Conservation (phyloP, 805 yeast species). For the Barnettozyma californica region DNA sequence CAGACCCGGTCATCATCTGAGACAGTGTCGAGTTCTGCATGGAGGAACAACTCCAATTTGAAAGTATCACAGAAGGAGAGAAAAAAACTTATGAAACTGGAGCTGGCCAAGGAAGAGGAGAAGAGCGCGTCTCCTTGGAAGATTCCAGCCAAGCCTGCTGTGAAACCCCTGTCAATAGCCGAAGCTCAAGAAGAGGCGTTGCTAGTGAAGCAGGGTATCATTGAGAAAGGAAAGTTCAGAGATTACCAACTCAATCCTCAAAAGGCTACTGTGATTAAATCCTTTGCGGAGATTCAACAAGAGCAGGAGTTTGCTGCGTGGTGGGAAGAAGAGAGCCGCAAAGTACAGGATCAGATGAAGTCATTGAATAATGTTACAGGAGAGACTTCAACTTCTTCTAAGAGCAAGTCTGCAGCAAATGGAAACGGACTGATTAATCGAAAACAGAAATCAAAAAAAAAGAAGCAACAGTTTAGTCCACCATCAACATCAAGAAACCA, state of each 20-base stretch:
- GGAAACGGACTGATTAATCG: not conserved
- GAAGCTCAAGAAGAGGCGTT: conserved; percentile 19
- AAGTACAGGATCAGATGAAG: conserved; percentile 44
- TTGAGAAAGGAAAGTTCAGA: conserved; percentile 5
- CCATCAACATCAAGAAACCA: not conserved
- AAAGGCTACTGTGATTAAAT: conserved; percentile 23
- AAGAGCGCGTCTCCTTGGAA: conserved; percentile 18
- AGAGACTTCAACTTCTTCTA: not conserved
- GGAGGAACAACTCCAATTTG: conserved; percentile 9
- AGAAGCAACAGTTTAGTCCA: not conserved
- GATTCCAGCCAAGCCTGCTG: conserved; percentile 8
- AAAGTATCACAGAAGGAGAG: conserved; percentile 54
- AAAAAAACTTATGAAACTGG: conserved; percentile 35
- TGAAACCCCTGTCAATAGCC: conserved; percentile 14
- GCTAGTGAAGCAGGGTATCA: conserved; percentile 28
- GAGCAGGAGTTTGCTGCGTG: conserved; percentile 83
- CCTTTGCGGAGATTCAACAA: conserved; percentile 66
- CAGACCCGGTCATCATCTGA: not conserved
- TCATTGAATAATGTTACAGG: not conserved
- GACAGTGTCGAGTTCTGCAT: conserved; percentile 3
- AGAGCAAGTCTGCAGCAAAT: conserved; percentile 2
- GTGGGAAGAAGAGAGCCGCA: conserved; percentile 80
- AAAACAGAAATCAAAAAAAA: conserved; percentile 7
- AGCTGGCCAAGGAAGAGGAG: conserved; percentile 8
- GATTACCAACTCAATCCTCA: conserved; percentile 9